These are phyloP conservation scores for Odontarrhena argentea DNA, from an alignment of 345 rosid genomes.

Conservation along the genomic window DNA sequence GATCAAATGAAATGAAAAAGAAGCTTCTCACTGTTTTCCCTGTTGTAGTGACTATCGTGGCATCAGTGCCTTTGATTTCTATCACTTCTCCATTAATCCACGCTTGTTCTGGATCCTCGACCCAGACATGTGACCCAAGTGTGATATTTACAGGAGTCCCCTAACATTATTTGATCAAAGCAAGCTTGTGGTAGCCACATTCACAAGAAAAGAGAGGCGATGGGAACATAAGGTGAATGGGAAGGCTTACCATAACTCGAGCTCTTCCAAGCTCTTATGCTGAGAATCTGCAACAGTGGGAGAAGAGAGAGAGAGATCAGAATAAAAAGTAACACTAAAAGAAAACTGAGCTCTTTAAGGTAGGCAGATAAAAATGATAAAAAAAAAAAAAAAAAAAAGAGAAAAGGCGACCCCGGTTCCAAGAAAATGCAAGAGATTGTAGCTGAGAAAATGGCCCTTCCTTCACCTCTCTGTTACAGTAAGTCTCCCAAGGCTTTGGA, in stretches of 20 bases:
- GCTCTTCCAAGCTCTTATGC: slow-evolving; percentile 20
- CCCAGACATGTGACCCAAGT: slow-evolving; percentile 68
- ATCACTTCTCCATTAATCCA: slow-evolving; percentile 64
- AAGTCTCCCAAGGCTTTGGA: slow-evolving; percentile 18
- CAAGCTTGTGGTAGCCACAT: slow-evolving; percentile 16
- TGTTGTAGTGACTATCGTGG: slow-evolving; percentile 43
- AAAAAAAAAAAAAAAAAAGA: neutral
- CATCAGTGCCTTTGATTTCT: slow-evolving; percentile 52
- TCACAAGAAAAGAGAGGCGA: slow-evolving; percentile 23
- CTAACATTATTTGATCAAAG: slow-evolving; percentile 39
- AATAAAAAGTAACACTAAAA: neutral
- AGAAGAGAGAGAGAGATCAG: slow-evolving; percentile 27
- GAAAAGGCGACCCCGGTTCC: slow-evolving; percentile 43
- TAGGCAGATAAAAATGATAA: neutral
- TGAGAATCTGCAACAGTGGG: slow-evolving; percentile 23
- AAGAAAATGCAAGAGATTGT: slow-evolving; percentile 40
- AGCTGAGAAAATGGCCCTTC: slow-evolving; percentile 6
- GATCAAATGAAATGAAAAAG: slow-evolving; percentile 7
- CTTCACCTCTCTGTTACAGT: slow-evolving; percentile 35
- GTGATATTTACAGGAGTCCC: slow-evolving; percentile 59
- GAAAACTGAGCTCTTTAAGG: neutral
- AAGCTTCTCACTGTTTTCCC: slow-evolving; percentile 50
- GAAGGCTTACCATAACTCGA: slow-evolving; percentile 46
- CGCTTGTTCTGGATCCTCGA: slow-evolving; percentile 57
- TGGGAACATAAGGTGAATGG: neutral